Percentiles rank a stretch among this genome's conserved stretches.
These are phyloP conservation scores for Kernera saxatilis DNA, from an alignment of 345 rosid species.

Conservation along the genomic window DNA sequence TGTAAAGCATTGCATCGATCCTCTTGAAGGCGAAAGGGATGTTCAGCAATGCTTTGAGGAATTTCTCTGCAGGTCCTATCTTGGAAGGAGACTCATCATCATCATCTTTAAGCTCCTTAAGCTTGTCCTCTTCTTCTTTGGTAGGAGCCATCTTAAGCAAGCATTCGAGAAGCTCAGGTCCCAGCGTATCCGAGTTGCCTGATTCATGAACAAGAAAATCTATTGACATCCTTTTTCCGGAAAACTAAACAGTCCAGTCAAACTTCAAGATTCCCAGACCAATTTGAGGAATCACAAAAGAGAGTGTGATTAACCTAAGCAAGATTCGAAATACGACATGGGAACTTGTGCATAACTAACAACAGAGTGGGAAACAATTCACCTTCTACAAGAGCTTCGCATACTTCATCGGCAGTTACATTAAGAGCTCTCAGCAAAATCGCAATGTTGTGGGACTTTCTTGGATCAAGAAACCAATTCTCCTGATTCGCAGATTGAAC, in stretches of 20 bases:
- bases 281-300: not conserved
- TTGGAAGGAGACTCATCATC: conserved; percentile 59
- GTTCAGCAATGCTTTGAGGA: conserved; percentile 71
- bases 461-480: conserved; percentile 77
- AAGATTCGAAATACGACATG: not conserved
- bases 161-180: conserved; percentile 89
- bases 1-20: conserved; percentile 84
- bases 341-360: not conserved
- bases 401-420: conserved; percentile 87
- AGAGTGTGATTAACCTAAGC: not conserved
- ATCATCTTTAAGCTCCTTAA: conserved; percentile 56
- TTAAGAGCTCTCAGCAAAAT: conserved; percentile 90
- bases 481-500: conserved; percentile 41
- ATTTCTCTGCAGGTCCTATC: conserved; percentile 91
- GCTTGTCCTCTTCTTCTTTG: conserved; percentile 76
- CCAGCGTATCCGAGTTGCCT: conserved; percentile 86
- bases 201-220: conserved; percentile 15
- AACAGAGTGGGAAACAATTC: not conserved
- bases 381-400: conserved; percentile 93
- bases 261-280: not conserved
- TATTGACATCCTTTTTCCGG: not conserved
- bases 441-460: conserved; percentile 88
- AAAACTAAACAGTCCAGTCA: not conserved
- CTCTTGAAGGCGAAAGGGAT: conserved; percentile 90
- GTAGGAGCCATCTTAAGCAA: conserved; percentile 94